Conservation (phyloP, 1,284 basidiomycete genomes). For the Spongiforma sp. region DNA sequence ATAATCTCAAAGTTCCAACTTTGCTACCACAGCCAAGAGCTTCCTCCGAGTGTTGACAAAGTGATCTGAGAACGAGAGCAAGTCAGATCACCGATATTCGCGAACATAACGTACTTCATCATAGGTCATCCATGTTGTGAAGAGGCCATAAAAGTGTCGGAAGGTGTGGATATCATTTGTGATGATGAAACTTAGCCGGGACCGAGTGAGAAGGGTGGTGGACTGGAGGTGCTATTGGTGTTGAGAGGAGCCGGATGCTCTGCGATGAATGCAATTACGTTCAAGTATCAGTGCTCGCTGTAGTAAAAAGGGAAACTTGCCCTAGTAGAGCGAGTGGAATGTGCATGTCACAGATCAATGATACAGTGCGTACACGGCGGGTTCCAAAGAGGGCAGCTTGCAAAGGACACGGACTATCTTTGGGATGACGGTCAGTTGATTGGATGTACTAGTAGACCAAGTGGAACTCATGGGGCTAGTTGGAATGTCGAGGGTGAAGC, state of each 20-base stretch:
- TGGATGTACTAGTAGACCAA: slow-evolving; percentile 13
- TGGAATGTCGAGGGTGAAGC: slow-evolving; percentile 25
- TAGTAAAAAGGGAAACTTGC: slow-evolving; percentile 41
- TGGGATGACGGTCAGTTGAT: slow-evolving; percentile 43
- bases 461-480: slow-evolving; percentile 7
- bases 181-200: slow-evolving; percentile 38
- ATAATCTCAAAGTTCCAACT: slow-evolving; percentile 81
- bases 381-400: slow-evolving; percentile 85
- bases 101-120: slow-evolving; percentile 74
- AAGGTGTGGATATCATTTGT: slow-evolving; percentile 37
- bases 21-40: slow-evolving; percentile 58
- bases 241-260: slow-evolving; percentile 52
- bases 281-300: slow-evolving; percentile 12
- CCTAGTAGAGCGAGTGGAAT: slow-evolving; percentile 78
- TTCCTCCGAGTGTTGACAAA: slow-evolving; percentile 55
- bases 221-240: slow-evolving; percentile 33
- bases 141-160: slow-evolving; percentile 48
- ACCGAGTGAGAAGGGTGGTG: slow-evolving; percentile 38
- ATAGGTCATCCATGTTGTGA: slow-evolving; percentile 58
- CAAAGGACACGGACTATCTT: slow-evolving; percentile 86
- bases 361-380: slow-evolving; percentile 89
- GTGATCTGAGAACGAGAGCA: slow-evolving; percentile 63
- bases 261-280: slow-evolving; percentile 28
- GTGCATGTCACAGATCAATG: slow-evolving; percentile 83
- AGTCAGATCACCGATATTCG: slow-evolving; percentile 72